These are phyloP conservation scores for Termitomyces sp. DNA, from an alignment of 768 basidiomycete species.

Conservation along the genomic window DNA sequence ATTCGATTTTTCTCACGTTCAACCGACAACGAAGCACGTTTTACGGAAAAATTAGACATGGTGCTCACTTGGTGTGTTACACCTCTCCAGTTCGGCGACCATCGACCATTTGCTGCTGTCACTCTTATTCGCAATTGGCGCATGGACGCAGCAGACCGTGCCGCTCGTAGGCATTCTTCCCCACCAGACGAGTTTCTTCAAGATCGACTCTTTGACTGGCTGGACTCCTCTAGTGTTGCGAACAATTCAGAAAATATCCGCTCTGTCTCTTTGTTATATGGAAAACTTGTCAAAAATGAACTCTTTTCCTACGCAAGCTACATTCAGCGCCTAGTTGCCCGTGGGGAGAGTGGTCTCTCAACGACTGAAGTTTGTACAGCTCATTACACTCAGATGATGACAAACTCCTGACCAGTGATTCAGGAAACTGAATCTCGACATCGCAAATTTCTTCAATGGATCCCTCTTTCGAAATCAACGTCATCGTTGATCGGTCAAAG, in stretches of 20 bases:
- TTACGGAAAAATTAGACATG: constrained; percentile 66
- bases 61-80: constrained; percentile 81
- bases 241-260: constrained; percentile 50
- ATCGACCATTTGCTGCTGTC: constrained; percentile 70
- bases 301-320: constrained; percentile 73
- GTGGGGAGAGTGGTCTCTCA: constrained; percentile 62
- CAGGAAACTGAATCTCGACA: constrained; percentile 56
- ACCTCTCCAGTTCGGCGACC: constrained; percentile 76
- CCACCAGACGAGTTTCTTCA: constrained; percentile 64
- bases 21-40: constrained; percentile 33
- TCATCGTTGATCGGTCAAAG: constrained; percentile 63
- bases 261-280: constrained; percentile 63
- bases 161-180: constrained; percentile 54
- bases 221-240: constrained; percentile 62
- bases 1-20: constrained; percentile 54
- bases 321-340: constrained; percentile 75
- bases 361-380: constrained; percentile 40
- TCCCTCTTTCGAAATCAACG: constrained; percentile 59
- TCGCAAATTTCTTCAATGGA: constrained; percentile 63
- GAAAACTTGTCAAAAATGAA: constrained; percentile 62
- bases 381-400: constrained; percentile 6
- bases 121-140: constrained; percentile 64
- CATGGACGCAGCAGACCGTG: constrained; percentile 54
- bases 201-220: constrained; percentile 77
- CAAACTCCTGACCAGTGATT: neutral